Conservation (phyloP, 2,329 filamentous ascomycete genomes). For the Fusarium sp. region DNA sequence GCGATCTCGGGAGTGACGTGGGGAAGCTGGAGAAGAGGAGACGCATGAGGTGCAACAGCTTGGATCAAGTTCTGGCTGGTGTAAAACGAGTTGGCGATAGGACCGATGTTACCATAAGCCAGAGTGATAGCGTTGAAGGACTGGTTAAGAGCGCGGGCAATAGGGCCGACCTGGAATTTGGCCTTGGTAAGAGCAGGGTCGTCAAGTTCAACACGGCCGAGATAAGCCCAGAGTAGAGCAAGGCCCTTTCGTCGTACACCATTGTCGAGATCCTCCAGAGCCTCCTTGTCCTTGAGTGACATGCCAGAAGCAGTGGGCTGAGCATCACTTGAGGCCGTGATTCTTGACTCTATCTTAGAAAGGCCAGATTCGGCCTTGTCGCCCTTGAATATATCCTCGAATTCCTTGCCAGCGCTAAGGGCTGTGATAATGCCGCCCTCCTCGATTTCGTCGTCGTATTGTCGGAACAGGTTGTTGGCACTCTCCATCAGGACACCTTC, state of each 20-base stretch:
- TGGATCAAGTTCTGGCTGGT: slow-evolving; percentile 90
- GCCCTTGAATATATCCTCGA: slow-evolving; percentile 79
- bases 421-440: slow-evolving; percentile 83
- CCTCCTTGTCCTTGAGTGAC: slow-evolving; percentile 78
- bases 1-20: slow-evolving; percentile 79
- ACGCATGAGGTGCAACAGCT: slow-evolving; percentile 84
- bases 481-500: slow-evolving; percentile 94
- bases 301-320: slow-evolving; percentile 69
- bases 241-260: slow-evolving; percentile 86
- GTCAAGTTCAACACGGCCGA: slow-evolving; percentile 87
- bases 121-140: slow-evolving; percentile 89
- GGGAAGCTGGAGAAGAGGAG: slow-evolving; percentile 91
- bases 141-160: slow-evolving; percentile 86
- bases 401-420: slow-evolving; percentile 89
- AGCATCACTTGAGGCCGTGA: slow-evolving; percentile 71
- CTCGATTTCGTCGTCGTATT: slow-evolving; percentile 87
- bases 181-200: slow-evolving; percentile 82
- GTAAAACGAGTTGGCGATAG: slow-evolving; percentile 84
- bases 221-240: slow-evolving; percentile 93
- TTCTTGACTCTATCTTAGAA: slow-evolving; percentile 84
- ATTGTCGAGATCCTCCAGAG: slow-evolving; percentile 83
- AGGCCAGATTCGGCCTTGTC: slow-evolving; percentile 84
- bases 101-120: slow-evolving; percentile 85
- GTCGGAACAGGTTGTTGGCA: slow-evolving; percentile 93
- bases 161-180: slow-evolving; percentile 90